Evolutionary conservation across 768 basidiomycete species (phyloP).

Genomic region (Trametes maxima): DNA sequence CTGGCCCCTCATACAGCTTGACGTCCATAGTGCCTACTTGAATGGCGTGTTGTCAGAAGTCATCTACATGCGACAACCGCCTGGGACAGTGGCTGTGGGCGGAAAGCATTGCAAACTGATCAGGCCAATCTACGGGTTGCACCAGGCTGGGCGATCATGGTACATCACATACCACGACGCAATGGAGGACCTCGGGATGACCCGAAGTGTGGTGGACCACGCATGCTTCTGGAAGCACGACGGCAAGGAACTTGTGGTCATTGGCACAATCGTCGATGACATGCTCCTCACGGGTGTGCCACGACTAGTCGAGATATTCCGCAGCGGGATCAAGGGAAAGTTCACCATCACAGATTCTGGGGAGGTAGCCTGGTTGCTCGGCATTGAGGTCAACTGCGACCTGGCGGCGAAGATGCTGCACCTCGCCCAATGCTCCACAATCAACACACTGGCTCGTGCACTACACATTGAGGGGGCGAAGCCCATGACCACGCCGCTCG

Average conservation of each 20-base stretch:
- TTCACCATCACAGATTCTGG: conserved; percentile 24
- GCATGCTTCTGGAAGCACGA: conserved; percentile 1
- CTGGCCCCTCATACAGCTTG: not conserved
- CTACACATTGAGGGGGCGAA: conserved; percentile 32
- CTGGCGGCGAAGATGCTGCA: conserved; percentile 25
- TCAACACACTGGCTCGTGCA: conserved; percentile 32
- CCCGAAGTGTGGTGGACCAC: conserved; percentile 8
- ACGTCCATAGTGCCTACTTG: conserved; percentile 18
- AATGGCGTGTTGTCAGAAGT: conserved; percentile 30
- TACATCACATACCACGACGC: conserved; percentile 13
- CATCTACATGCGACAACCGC: conserved; percentile 33
- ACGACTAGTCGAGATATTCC: not conserved
- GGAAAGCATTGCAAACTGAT: not conserved
- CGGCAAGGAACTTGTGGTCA: not conserved
- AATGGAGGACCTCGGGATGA: conserved; percentile 18
- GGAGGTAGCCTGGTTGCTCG: conserved; percentile 24
- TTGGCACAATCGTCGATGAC: conserved; percentile 25
- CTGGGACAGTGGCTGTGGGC: not conserved
- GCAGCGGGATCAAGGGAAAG: not conserved
- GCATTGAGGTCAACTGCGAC: conserved; percentile 24
- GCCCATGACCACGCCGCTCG: conserved; percentile 29
- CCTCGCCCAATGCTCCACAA: conserved; percentile 37
- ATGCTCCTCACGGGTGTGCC: not conserved
- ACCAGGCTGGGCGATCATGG: conserved; percentile 24
- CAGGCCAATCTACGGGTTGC: conserved; percentile 21